Conservation (phyloP, 805 yeast genomes). For the Candida nitratophila region DNA sequence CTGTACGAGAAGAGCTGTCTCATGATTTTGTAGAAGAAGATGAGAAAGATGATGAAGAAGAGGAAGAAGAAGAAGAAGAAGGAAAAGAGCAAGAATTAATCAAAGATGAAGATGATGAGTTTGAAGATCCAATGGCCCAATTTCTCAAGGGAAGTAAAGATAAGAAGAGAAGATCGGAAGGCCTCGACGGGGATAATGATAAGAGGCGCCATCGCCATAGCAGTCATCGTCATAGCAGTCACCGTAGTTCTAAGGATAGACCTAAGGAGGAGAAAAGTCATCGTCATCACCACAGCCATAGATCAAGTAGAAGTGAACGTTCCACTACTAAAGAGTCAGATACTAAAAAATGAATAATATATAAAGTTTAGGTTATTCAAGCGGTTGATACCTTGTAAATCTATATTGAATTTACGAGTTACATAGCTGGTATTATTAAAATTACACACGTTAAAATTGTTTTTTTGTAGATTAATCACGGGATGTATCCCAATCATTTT, state of each 20-base stretch:
- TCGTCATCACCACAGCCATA: not conserved
- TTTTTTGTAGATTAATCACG: not conserved
- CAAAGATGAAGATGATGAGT: conserved; percentile 22
- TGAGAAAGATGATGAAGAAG: conserved; percentile 9
- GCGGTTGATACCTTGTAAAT: no score
- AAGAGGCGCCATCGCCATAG: not conserved
- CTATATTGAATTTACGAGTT: no score
- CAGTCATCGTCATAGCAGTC: not conserved
- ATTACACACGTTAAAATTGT: no score
- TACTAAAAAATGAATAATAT: no score
- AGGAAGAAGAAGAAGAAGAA: conserved; percentile 3
- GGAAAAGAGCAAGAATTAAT: conserved; percentile 1
- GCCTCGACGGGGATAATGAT: not conserved
- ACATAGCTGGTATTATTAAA: no score
- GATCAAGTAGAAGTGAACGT: no score
- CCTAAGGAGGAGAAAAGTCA: not conserved
- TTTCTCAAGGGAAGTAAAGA: conserved; percentile 12
- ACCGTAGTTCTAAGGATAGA: not conserved
- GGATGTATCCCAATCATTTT: conserved; percentile 2
- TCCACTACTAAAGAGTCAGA: no score
- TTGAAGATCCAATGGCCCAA: conserved; percentile 32
- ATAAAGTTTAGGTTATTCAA: no score
- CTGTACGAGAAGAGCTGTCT: conserved; percentile 34
- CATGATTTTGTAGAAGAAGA: conserved; percentile 40
- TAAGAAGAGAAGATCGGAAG: not conserved